Evolutionary conservation across 495 filamentous ascomycete species (phyloP).

Genomic region (Aspergillus homomorphus): DNA sequence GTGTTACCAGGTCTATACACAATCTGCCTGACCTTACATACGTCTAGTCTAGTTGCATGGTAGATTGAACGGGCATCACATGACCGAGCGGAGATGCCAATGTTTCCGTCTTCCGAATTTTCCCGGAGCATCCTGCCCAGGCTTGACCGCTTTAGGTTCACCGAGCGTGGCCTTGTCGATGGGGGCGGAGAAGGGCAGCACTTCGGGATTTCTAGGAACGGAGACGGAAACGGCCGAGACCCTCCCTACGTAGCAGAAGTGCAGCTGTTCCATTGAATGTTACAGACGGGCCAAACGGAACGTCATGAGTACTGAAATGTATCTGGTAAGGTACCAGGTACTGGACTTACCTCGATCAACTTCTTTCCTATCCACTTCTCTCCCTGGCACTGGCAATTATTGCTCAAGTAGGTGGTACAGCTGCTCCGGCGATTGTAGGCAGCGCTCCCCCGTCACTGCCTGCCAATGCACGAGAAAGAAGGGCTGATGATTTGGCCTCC

Average conservation of each 20-base stretch:
- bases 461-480: not conserved
- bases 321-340: not conserved
- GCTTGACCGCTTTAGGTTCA: constrained; percentile 42
- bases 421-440: not conserved
- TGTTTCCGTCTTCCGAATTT: constrained; percentile 23
- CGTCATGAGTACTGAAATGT: not conserved
- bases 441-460: not conserved
- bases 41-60: too few species aligned
- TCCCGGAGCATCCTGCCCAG: constrained; percentile 20
- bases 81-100: constrained; percentile 29
- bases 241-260: too few species aligned
- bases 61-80: constrained; percentile 23
- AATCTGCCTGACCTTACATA: too few species aligned
- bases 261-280: too few species aligned
- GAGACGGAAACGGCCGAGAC: constrained; percentile 16
- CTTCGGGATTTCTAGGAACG: constrained; percentile 24
- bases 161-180: constrained; percentile 22
- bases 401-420: too few species aligned
- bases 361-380: not conserved
- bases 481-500: not conserved
- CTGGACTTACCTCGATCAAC: not conserved
- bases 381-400: too few species aligned
- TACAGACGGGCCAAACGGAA: constrained; percentile 13
- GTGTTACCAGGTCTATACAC: too few species aligned
- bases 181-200: constrained; percentile 19